Conservation (phyloP, 2,329 filamentous ascomycete genomes). For the Colletotrichum ledebouriae region DNA sequence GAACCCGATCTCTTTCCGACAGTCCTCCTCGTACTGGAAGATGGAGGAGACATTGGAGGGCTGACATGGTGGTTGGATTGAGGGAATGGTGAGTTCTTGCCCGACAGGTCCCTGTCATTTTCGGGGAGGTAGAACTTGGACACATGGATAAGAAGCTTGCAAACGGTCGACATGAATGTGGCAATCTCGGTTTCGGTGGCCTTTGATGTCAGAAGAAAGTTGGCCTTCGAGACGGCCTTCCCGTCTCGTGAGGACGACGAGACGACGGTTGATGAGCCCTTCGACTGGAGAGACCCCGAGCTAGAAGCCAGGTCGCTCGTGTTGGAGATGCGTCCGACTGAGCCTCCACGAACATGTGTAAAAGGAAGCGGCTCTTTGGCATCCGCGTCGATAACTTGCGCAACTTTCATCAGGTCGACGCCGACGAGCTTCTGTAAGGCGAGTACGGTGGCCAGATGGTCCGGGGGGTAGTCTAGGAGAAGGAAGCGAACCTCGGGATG, state of each 20-base stretch:
- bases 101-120: conserved; percentile 44
- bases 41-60: conserved; percentile 40
- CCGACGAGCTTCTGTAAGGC: conserved; percentile 71
- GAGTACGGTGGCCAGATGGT: conserved; percentile 68
- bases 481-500: conserved; percentile 68
- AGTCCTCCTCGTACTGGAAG: conserved; percentile 7
- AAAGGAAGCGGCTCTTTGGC: conserved; percentile 54
- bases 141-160: conserved; percentile 61
- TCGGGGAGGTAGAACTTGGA: conserved; percentile 62
- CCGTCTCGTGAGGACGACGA: conserved; percentile 40
- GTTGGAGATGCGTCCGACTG: conserved; percentile 46
- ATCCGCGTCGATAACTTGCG: conserved; percentile 65
- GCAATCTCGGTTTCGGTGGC: conserved; percentile 68
- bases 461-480: conserved; percentile 69
- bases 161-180: conserved; percentile 66
- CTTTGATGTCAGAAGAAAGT: conserved; percentile 68
- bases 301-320: conserved; percentile 20
- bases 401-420: conserved; percentile 68
- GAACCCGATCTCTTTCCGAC: conserved; percentile 22
- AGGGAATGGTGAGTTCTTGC: conserved; percentile 51
- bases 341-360: conserved; percentile 55
- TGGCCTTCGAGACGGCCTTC: conserved; percentile 62
- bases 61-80: conserved; percentile 24
- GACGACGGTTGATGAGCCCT: conserved; percentile 11
- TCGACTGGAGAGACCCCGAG: conserved; percentile 29